Base-by-base conservation (phyloP, 2,329 filamentous ascomycete genomes). In the Dothidotthia symphoricarpi region DNA sequence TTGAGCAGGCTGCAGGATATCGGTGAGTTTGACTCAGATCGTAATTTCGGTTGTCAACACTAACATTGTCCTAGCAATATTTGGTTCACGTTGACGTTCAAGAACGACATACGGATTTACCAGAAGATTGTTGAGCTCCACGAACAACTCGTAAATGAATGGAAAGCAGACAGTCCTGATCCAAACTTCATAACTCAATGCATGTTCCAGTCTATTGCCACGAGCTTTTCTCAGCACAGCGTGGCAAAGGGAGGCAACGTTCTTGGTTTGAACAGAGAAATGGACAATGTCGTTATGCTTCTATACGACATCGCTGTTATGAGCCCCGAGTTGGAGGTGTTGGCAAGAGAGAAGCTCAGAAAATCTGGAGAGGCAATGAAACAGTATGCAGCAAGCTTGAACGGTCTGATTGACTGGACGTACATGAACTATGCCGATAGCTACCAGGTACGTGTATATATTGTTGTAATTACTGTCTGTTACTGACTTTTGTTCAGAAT, bases 401-500 rank as follows among this genome's bases (percentile, higher is more conserved):
- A 41, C 3, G 46, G 45, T 4, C 31, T 49, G 1, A 34, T 55
- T 6, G 34, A 40, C 12, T 59, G 46, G 39, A 32, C 57, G 3
- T 64, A 63, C 31, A 41, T 63, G 9, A 68, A 66, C 35, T 69
- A 69, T 34, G 66, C 64, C 13, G 64, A 58, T 9, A 38, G 41
- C 1, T n/a, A n/a, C n/a, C n/a, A n/a, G n/a, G n/a, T n/a, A n/a
- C n/a, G n/a, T n/a, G n/a, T n/a, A n/a, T n/a, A n/a, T n/a, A n/a
- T n/a, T n/a, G n/a, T n/a, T n/a, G n/a, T n/a, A n/a, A n/a, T n/a
- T n/a, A n/a, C n/a, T n/a, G n/a, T n/a, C n/a, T n/a, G n/a, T n/a
- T n/a, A n/a, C n/a, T n/a, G n/a, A n/a, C n/a, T n/a, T n/a, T n/a
- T n/a, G 12, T 7, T 15, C 11, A 52, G 53, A 61, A 70, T 46